Conservation (phyloP, 805 yeast genomes). For the Debaryomyces prosopidis region DNA sequence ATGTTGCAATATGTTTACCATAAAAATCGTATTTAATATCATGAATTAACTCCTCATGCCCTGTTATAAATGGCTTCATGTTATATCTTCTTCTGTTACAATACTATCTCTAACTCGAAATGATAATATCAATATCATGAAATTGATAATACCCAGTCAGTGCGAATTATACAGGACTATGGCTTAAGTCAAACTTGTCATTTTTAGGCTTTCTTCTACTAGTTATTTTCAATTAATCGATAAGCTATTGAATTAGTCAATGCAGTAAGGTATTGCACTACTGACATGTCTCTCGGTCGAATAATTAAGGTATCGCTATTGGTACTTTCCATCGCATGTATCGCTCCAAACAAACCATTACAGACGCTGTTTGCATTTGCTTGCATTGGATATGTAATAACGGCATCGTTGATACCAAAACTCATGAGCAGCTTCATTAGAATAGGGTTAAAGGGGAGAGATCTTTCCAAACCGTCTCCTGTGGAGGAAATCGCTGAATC, state of each 20-base stretch:
- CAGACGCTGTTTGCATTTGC: constrained; percentile 66
- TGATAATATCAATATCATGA: background rate
- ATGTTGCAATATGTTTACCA: constrained; percentile 90
- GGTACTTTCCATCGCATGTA: constrained; percentile 19
- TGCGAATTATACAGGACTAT: background rate
- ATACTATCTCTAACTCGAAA: background rate
- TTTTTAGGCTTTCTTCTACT: background rate
- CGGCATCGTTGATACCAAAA: constrained; percentile 64
- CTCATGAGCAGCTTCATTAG: constrained; percentile 66
- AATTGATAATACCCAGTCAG: background rate
- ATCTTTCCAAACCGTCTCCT: constrained; percentile 77
- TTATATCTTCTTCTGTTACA: background rate
- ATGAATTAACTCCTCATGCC: constrained; percentile 90
- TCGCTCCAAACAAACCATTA: constrained; percentile 48
- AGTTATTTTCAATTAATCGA: no score
- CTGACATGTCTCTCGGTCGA: background rate
- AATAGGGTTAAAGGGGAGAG: constrained; percentile 85
- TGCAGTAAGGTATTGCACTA: no score
- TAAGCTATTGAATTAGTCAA: no score
- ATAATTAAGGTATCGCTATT: constrained; percentile 11
- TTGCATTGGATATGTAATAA: constrained; percentile 62
- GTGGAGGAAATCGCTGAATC: constrained; percentile 72
- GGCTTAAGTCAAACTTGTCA: background rate
- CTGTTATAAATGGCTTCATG: constrained; percentile 76
- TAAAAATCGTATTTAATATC: constrained; percentile 91